A percentile compares a stretch with the other conserved stretches of the same genome.
phyloP scores from a whole-genome alignment of 208 protist species.

The Trypanosoma avium region DNA sequence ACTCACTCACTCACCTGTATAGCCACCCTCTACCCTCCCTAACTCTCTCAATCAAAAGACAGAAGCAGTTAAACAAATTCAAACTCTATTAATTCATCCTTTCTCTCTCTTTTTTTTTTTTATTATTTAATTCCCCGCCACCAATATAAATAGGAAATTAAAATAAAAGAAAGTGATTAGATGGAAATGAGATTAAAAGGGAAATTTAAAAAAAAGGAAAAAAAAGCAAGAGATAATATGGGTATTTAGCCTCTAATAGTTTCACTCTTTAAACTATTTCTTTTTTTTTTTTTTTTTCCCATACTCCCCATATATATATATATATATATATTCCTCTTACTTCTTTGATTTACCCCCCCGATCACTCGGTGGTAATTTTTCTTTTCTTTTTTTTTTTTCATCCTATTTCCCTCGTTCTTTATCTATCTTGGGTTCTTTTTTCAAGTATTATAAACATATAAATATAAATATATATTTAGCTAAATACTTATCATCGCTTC shows the following conservation, averaged over 20 bases:
- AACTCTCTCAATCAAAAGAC: no score
- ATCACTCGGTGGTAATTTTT: neutral
- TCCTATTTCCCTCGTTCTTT: conserved; percentile 4
- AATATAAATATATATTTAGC: conserved; percentile 5
- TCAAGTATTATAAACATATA: conserved; percentile 14
- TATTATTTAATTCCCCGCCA: no score
- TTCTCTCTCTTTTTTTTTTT: no score
- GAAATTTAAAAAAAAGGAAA: neutral
- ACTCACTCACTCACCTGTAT: no score
- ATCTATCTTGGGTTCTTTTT: no score
- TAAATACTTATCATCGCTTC: neutral
- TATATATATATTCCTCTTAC: conserved; percentile 6
- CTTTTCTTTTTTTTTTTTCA: conserved; percentile 13
- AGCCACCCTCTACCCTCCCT: no score
- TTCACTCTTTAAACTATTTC: neutral
- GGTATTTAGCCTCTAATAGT: no score
- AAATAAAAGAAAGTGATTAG: neutral
- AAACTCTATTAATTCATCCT: no score
- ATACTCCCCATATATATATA: neutral
- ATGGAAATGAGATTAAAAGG: neutral
- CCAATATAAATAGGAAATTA: no score
- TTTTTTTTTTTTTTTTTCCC: conserved; percentile 1
- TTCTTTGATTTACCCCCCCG: no score
- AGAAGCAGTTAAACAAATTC: no score
- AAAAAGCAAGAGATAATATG: no score